Conservation (phyloP, 176 grass and related monocot genomes). For the Chrysopogon serrulatus region DNA sequence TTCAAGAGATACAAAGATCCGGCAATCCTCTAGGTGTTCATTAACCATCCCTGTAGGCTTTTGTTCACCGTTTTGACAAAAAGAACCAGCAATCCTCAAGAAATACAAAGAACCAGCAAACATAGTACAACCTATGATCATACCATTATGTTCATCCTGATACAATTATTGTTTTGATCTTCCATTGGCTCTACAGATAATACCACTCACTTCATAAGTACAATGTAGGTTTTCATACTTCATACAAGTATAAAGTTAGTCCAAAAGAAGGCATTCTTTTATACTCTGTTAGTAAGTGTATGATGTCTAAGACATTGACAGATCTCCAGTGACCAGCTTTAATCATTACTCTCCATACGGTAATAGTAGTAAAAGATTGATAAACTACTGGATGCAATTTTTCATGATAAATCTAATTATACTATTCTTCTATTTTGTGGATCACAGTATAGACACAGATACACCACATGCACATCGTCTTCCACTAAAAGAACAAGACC, state of each 20-base stretch:
- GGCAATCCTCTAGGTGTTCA: conserved; percentile 41
- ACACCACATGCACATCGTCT: too few relatives aligned
- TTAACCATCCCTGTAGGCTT: too few relatives aligned
- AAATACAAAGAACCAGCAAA: not conserved
- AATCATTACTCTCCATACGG: too few relatives aligned
- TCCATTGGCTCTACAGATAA: not conserved
- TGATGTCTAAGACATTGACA: not conserved
- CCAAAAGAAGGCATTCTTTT: not conserved
- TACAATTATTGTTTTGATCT: not conserved
- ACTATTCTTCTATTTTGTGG: too few relatives aligned
- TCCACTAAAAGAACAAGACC: too few relatives aligned
- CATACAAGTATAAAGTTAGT: not conserved
- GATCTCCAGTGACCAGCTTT: not conserved
- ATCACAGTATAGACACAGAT: too few relatives aligned
- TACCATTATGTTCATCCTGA: not conserved
- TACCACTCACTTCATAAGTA: too few relatives aligned
- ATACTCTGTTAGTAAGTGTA: not conserved
- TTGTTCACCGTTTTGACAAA: too few relatives aligned
- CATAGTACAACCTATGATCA: not conserved
- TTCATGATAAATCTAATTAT: not conserved
- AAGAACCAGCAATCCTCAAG: not conserved
- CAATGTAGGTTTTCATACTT: not conserved
- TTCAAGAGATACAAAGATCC: conserved; percentile 83
- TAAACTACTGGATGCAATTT: not conserved
- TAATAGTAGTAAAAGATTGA: not conserved